Evolutionary conservation across 768 basidiomycete genomes (phyloP).

Genomic region (Russula foetens): DNA sequence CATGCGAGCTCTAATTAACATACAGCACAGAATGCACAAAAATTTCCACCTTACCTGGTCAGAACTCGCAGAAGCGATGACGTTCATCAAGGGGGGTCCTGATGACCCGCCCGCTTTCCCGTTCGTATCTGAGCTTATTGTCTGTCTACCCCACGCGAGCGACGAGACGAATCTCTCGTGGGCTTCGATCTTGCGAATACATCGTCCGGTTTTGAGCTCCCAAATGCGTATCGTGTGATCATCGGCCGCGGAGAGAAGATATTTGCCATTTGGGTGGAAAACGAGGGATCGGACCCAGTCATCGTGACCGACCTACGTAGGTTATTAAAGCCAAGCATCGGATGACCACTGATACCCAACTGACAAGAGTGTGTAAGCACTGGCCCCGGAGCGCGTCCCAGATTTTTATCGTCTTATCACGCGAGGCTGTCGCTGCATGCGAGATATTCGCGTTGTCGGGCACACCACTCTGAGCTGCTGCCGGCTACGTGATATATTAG

Average conservation of each 20-base stretch:
- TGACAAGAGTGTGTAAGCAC: constrained; percentile 42
- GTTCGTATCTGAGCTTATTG: constrained; percentile 12
- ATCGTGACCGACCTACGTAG: constrained; percentile 35
- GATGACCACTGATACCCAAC: neutral
- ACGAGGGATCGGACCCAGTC: constrained; percentile 51
- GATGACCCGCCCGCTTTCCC: constrained; percentile 12
- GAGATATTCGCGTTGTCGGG: constrained; percentile 29
- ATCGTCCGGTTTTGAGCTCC: constrained; percentile 48
- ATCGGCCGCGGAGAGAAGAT: constrained; percentile 48
- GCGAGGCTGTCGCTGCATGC: constrained; percentile 43
- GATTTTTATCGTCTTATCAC: constrained; percentile 47
- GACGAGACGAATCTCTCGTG: constrained; percentile 19
- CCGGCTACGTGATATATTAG: constrained; percentile 17
- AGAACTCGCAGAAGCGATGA: constrained; percentile 18
- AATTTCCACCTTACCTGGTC: constrained; percentile 16
- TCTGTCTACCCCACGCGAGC: constrained; percentile 19
- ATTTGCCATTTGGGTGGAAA: constrained; percentile 52
- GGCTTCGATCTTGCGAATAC: constrained; percentile 26
- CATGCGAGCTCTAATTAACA: neutral
- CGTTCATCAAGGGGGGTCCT: constrained; percentile 16
- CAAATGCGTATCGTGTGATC: constrained; percentile 52
- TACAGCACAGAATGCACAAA: neutral
- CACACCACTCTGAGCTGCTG: constrained; percentile 23
- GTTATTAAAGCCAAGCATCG: neutral
- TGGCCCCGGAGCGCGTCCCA: constrained; percentile 46